phyloP scores from a whole-genome alignment of 2,329 filamentous ascomycete species.

The Fusarium zealandicum region DNA sequence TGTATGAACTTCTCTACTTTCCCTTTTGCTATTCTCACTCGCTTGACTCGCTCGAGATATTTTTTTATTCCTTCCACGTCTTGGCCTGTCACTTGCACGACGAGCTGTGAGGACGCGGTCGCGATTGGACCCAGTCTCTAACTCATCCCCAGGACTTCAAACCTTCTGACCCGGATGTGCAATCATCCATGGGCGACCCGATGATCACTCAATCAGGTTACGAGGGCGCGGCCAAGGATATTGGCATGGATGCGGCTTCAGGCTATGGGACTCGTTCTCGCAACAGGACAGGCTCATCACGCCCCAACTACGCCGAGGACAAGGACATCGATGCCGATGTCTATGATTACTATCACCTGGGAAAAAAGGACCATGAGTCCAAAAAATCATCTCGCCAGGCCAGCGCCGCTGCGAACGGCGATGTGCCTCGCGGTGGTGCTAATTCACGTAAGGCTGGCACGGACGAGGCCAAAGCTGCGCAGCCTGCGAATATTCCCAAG shows the following conservation, averaged over 20 bases:
- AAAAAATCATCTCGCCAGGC: slow-evolving; percentile 64
- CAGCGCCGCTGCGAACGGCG: slow-evolving; percentile 49
- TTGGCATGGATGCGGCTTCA: slow-evolving; percentile 61
- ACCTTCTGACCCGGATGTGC: slow-evolving; percentile 45
- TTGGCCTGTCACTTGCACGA: slow-evolving; percentile 21
- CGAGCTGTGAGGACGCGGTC: slow-evolving; percentile 29
- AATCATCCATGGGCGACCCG: slow-evolving; percentile 46
- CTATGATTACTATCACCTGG: slow-evolving; percentile 71
- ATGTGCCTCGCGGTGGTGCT: slow-evolving; percentile 45
- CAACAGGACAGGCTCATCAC: slow-evolving; percentile 79
- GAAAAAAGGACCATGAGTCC: slow-evolving; percentile 61
- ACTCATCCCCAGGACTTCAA: slow-evolving; percentile 46
- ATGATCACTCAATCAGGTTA: slow-evolving; percentile 59
- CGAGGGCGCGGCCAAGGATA: slow-evolving; percentile 58
- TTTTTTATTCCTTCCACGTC: slow-evolving; percentile 18
- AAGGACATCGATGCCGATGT: slow-evolving; percentile 86
- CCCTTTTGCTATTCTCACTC: slow-evolving; percentile 30
- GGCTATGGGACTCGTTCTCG: slow-evolving; percentile 94
- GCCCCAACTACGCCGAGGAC: slow-evolving; percentile 95
- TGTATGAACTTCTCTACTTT: slow-evolving; percentile 41
- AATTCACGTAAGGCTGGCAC: slow-evolving; percentile 52
- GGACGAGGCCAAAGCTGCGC: slow-evolving; percentile 50
- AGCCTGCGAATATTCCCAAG: slow-evolving; percentile 49
- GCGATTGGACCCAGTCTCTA: slow-evolving; percentile 34
- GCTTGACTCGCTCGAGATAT: slow-evolving; percentile 21